Evolutionary conservation across 768 basidiomycete species (phyloP).

Genomic region (Podaxis mareebaensis): DNA sequence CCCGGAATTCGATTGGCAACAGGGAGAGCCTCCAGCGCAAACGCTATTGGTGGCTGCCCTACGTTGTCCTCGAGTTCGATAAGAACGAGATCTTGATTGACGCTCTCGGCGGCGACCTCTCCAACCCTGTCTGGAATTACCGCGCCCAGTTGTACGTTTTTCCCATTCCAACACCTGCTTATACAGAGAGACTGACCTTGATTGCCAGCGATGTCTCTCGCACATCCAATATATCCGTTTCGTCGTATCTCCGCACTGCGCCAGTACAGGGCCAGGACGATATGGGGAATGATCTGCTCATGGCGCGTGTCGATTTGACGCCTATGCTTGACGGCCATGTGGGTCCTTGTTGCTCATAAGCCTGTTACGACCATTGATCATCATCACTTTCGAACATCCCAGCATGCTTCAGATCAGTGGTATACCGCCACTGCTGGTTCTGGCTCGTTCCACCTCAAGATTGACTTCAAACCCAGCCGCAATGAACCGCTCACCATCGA

Average conservation of each 20-base stretch:
- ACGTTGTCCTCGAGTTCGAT: slow-evolving; percentile 96
- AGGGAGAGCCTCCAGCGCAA: slow-evolving; percentile 91
- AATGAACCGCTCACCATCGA: slow-evolving; percentile 91
- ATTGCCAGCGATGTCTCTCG: slow-evolving; percentile 86
- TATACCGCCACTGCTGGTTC: slow-evolving; percentile 79
- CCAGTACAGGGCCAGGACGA: slow-evolving; percentile 78
- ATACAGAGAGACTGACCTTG: slow-evolving; percentile 3
- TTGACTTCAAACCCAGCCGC: slow-evolving; percentile 88
- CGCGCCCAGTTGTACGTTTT: slow-evolving; percentile 86
- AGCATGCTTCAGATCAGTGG: slow-evolving; percentile 92
- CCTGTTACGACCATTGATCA: slow-evolving; percentile 18
- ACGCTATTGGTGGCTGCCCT: slow-evolving; percentile 96
- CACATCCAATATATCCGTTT: slow-evolving; percentile 88
- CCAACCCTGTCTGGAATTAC: slow-evolving; percentile 93
- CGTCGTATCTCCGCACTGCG: slow-evolving; percentile 86
- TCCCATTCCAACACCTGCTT: slow-evolving; percentile 6
- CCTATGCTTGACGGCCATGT: slow-evolving; percentile 82
- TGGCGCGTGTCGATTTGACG: slow-evolving; percentile 89
- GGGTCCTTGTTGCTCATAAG: slow-evolving; percentile 26
- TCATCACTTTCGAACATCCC: background rate
- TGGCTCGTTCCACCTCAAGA: slow-evolving; percentile 94
- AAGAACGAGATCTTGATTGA: slow-evolving; percentile 97
- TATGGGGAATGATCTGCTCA: slow-evolving; percentile 96
- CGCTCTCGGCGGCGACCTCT: slow-evolving; percentile 92
- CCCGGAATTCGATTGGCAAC: slow-evolving; percentile 65